These are phyloP conservation scores for Mycena floridula DNA, from an alignment of 768 basidiomycete species.

Conservation along the genomic window DNA sequence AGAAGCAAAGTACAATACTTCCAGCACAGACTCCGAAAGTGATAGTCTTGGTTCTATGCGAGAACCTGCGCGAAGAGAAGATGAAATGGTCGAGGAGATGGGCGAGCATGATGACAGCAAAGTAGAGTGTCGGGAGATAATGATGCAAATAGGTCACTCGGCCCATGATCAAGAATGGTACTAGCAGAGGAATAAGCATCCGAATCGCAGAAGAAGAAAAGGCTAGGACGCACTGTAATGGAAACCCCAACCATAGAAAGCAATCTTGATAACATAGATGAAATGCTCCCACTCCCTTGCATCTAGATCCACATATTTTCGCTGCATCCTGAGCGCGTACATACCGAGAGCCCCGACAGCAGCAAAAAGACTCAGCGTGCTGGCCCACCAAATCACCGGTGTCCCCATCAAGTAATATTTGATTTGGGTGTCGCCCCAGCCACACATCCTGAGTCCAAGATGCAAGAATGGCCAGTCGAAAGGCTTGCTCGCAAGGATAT, in stretches of 20 bases:
- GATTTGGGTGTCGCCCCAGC: constrained; percentile 80
- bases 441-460: constrained; percentile 93
- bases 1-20: constrained; percentile 72
- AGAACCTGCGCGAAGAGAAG: constrained; percentile 68
- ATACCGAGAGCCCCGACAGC: constrained; percentile 46
- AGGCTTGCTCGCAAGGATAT: constrained; percentile 91
- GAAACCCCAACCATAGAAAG: constrained; percentile 86
- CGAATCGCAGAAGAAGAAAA: constrained; percentile 5
- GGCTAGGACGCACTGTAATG: constrained; percentile 89
- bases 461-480: constrained; percentile 91
- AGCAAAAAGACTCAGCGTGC: constrained; percentile 57
- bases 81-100: constrained; percentile 92
- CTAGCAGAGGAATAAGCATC: constrained; percentile 32
- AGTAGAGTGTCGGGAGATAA: constrained; percentile 96
- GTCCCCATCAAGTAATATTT: constrained; percentile 95
- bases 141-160: constrained; percentile 96
- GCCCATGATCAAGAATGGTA: constrained; percentile 97
- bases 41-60: constrained; percentile 59
- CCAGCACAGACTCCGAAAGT: constrained; percentile 59
- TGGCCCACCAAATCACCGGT: constrained; percentile 90
- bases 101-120: constrained; percentile 86
- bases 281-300: constrained; percentile 92
- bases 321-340: constrained; percentile 78
- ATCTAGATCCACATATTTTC: constrained; percentile 87
- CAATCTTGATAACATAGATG: constrained; percentile 87